phyloP scores from a whole-genome alignment of 192 early-diverging fungal species.

The Geranomyces michiganensis region DNA sequence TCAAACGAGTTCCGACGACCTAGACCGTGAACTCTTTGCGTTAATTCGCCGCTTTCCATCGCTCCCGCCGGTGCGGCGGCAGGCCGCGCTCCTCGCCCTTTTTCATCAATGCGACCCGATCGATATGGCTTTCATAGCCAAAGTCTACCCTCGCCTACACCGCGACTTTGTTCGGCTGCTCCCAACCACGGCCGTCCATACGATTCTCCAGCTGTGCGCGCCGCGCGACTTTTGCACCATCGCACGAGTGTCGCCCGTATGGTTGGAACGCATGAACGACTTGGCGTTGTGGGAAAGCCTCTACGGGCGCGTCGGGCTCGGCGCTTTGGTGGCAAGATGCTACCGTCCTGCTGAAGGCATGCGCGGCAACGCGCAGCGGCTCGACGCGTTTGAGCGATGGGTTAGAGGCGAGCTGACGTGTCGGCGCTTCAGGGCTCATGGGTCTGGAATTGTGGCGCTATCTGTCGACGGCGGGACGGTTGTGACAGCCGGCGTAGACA shows the following conservation, averaged over 20 bases:
- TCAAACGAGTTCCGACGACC: neutral
- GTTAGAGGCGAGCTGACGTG: constrained; percentile 30
- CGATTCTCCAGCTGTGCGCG: constrained; percentile 32
- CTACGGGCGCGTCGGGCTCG: constrained; percentile 39
- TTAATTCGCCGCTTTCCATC: constrained; percentile 16
- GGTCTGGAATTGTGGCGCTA: constrained; percentile 26
- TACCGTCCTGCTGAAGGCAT: constrained; percentile 15
- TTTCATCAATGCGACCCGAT: constrained; percentile 44
- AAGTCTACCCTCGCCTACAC: constrained; percentile 34
- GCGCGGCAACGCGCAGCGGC: constrained; percentile 33
- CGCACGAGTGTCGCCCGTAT: constrained; percentile 22
- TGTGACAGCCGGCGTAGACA: constrained; percentile 36
- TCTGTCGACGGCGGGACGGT: constrained; percentile 32
- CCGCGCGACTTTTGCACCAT: constrained; percentile 41
- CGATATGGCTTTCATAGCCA: constrained; percentile 39
- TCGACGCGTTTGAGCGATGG: constrained; percentile 32
- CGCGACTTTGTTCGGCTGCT: constrained; percentile 43
- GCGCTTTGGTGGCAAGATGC: constrained; percentile 28
- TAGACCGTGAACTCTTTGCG: neutral
- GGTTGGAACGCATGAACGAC: constrained; percentile 20
- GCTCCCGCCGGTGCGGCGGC: constrained; percentile 18
- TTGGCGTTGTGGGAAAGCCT: constrained; percentile 33
- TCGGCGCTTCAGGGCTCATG: constrained; percentile 31
- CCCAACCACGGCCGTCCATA: constrained; percentile 19
- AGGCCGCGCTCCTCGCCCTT: constrained; percentile 28